Conservation (phyloP, 2,329 filamentous ascomycete species). For the Cordyceps farinosa region DNA sequence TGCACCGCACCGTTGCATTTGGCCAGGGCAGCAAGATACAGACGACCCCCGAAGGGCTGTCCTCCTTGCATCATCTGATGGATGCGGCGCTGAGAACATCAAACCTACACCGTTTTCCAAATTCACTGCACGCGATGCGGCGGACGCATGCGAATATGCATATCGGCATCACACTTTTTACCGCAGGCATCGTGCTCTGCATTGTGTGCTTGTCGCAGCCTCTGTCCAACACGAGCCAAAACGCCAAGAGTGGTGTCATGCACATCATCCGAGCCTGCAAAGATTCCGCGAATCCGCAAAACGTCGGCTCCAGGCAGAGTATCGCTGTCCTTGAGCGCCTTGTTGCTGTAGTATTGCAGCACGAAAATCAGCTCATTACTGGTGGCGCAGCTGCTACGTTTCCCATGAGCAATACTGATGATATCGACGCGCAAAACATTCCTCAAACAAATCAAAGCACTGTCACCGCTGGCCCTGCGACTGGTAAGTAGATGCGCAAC, state of each 20-base stretch:
- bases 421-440: background rate
- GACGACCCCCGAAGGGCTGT: background rate
- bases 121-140: conserved; percentile 5
- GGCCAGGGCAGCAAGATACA: conserved; percentile 5
- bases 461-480: background rate
- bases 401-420: too few relatives aligned
- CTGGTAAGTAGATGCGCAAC: background rate
- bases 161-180: conserved; percentile 18
- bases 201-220: conserved; percentile 12
- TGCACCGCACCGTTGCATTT: conserved; percentile 12
- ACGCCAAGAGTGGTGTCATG: conserved; percentile 16
- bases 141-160: conserved; percentile 17
- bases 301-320: conserved; percentile 13
- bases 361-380: conserved; percentile 17
- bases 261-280: conserved; percentile 16
- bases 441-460: background rate
- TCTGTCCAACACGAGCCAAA: conserved; percentile 9
- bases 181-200: conserved; percentile 17
- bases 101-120: conserved; percentile 4
- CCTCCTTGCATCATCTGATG: conserved; percentile 6
- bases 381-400: background rate
- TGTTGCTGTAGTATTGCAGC: conserved; percentile 13
- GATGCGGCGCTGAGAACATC: conserved; percentile 12
- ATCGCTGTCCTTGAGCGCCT: conserved; percentile 17
- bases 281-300: conserved; percentile 2